Conservation (phyloP, 2,329 filamentous ascomycete genomes). For the Exophiala sp. region DNA sequence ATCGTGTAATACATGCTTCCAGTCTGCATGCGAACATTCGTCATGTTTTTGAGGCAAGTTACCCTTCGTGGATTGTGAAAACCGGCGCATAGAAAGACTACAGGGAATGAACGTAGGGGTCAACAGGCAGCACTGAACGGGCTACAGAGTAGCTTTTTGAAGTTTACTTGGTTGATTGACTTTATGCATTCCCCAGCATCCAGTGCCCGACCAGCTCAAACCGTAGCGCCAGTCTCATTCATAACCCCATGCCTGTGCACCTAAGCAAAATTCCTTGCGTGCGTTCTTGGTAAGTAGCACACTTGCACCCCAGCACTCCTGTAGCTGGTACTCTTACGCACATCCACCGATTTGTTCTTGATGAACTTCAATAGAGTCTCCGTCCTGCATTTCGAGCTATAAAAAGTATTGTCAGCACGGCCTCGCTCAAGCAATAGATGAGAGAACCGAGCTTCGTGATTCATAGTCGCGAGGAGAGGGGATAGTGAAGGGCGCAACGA, state of each 20-base stretch:
- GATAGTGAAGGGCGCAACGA: not conserved
- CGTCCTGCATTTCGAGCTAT: slow-evolving; percentile 93
- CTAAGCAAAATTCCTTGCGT: not conserved
- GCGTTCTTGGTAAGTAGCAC: not conserved
- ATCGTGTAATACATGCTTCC: no score
- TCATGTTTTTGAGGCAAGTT: no score
- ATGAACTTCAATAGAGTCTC: slow-evolving; percentile 93
- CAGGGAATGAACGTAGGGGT: no score
- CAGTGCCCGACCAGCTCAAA: not conserved
- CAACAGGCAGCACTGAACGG: no score
- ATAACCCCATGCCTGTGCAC: not conserved
- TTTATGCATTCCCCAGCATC: not conserved
- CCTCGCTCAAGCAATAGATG: no score
- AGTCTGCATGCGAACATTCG: no score
- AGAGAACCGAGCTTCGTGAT: not conserved
- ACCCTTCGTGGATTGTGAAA: no score
- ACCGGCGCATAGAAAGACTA: no score
- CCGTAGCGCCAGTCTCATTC: not conserved
- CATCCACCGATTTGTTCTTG: slow-evolving; percentile 90
- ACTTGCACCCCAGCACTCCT: not conserved
- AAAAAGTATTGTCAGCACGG: slow-evolving; percentile 6
- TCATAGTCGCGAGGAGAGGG: not conserved
- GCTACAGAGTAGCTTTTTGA: not conserved
- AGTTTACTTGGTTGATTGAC: not conserved
- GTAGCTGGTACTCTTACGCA: not conserved